These are phyloP conservation scores for Diphasiastrum complanatum DNA, from an alignment of 83 land plant genomes.

Conservation along the genomic window DNA sequence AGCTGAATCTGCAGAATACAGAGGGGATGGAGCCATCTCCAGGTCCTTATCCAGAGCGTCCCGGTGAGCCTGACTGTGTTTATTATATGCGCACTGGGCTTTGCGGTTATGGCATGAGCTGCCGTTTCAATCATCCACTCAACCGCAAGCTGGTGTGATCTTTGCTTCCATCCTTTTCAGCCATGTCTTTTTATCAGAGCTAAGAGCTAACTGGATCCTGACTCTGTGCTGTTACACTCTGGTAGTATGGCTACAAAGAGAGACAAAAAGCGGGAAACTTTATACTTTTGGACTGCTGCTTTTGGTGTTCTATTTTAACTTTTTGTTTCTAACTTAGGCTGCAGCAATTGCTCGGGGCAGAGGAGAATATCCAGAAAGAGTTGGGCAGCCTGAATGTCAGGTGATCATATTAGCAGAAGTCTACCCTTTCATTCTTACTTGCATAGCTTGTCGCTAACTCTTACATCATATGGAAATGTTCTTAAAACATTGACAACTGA, in stretches of 20 bases:
- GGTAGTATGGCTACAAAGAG: no score
- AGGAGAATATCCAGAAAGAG: slow-evolving; percentile 34
- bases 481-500: no score
- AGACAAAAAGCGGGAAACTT: no score
- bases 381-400: slow-evolving; percentile 37
- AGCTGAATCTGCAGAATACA: slow-evolving; percentile 17
- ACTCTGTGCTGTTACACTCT: not conserved
- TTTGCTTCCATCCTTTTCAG: not conserved
- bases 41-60: slow-evolving; percentile 27
- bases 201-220: not conserved
- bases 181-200: not conserved
- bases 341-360: slow-evolving; percentile 23
- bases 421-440: no score
- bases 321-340: slow-evolving; percentile 14
- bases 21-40: slow-evolving; percentile 24
- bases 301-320: not conserved
- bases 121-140: slow-evolving; percentile 29
- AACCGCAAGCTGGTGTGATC: slow-evolving; percentile 27
- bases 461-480: no score
- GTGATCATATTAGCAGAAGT: no score
- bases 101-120: slow-evolving; percentile 27
- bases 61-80: slow-evolving; percentile 28
- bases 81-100: slow-evolving; percentile 34
- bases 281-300: no score
- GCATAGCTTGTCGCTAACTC: no score